Evolutionary conservation across 805 yeast species (phyloP).

Genomic region (Yamadazyma scolyti): DNA sequence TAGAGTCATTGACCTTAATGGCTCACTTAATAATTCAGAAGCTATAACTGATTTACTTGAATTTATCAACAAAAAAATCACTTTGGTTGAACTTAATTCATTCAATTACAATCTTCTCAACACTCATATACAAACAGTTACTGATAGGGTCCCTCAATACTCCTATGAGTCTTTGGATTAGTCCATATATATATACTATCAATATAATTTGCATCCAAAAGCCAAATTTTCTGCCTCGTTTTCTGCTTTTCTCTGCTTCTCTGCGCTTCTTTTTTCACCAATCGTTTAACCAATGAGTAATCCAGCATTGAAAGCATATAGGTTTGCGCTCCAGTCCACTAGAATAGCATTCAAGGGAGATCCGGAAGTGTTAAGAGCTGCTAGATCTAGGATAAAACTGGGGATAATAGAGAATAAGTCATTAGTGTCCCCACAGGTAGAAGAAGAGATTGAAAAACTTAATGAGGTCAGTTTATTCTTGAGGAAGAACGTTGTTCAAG

Average conservation of each 20-base stretch:
- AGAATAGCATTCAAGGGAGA: slow-evolving; percentile 56
- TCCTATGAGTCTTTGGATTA: slow-evolving; percentile 41
- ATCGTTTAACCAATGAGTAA: slow-evolving; percentile 1
- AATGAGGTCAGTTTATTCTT: slow-evolving; percentile 71
- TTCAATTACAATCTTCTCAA: slow-evolving; percentile 44
- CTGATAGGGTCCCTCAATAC: slow-evolving; percentile 50
- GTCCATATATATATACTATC: too few species aligned
- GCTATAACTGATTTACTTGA: slow-evolving; percentile 43
- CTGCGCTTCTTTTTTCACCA: too few species aligned
- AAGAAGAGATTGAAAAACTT: slow-evolving; percentile 49
- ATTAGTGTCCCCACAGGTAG: slow-evolving; percentile 16
- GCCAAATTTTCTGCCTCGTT: too few species aligned
- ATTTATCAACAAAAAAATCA: slow-evolving; percentile 47
- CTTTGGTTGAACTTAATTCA: slow-evolving; percentile 38
- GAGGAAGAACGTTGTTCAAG: slow-evolving; percentile 83
- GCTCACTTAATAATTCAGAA: slow-evolving; percentile 54
- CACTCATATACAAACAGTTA: slow-evolving; percentile 15
- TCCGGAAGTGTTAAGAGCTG: slow-evolving; percentile 46
- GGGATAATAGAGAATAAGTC: slow-evolving; percentile 41
- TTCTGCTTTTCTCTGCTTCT: too few species aligned
- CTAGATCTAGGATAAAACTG: slow-evolving; percentile 55
- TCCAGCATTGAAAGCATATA: slow-evolving; percentile 51
- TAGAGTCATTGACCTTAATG: slow-evolving; percentile 68
- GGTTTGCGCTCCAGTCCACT: slow-evolving; percentile 65
- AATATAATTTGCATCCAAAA: too few species aligned